Conservation (phyloP, 331 rosid species). For the Malus hybrid region DNA sequence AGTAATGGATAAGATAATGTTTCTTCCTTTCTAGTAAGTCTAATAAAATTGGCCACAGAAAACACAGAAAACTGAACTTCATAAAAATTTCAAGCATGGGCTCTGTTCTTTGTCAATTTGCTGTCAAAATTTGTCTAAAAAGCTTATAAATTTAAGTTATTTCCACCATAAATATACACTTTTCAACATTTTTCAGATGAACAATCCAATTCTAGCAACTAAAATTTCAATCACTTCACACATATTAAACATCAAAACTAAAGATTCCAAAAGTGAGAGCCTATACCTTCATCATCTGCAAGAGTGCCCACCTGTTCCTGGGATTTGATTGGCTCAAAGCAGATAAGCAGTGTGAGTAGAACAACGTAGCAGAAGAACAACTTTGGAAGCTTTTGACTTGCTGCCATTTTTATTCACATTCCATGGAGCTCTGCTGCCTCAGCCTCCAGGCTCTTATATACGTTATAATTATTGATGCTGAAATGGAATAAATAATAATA, state of each 20-base stretch:
- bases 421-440: background rate
- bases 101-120: too few species aligned
- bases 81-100: too few species aligned
- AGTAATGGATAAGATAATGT: background rate
- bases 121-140: too few species aligned
- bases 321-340: conserved; percentile 1
- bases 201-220: background rate
- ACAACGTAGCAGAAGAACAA: background rate
- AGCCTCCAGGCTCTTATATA: background rate
- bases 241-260: background rate
- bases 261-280: background rate
- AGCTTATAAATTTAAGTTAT: too few species aligned
- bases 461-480: too few species aligned
- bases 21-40: background rate
- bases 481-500: too few species aligned
- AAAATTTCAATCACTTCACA: background rate
- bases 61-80: background rate
- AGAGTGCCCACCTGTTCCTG: conserved; percentile 7
- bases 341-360: background rate
- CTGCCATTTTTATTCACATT: background rate
- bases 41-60: background rate
- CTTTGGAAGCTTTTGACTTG: background rate
- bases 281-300: conserved; percentile 5
- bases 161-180: too few species aligned
- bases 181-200: background rate